Evolutionary conservation across 2,329 filamentous ascomycete species (phyloP).

Genomic region (Ophiocordyceps polyrhachis-furcata): DNA sequence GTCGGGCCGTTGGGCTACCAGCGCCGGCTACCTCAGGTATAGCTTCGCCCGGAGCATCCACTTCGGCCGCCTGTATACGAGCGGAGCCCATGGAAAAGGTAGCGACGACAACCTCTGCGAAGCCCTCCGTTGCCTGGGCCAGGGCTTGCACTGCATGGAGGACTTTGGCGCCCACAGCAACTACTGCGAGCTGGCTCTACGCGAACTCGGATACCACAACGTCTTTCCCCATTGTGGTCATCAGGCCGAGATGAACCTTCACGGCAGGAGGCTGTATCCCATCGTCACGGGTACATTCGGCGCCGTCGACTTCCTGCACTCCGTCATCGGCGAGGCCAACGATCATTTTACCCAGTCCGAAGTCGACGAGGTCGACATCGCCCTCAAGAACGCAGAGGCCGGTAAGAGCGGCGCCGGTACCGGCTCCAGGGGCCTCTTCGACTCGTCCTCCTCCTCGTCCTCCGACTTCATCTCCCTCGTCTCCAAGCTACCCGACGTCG

Average conservation of each 20-base stretch:
- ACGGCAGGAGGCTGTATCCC: conserved; percentile 56
- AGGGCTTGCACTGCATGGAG: conserved; percentile 76
- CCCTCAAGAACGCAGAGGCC: conserved; percentile 49
- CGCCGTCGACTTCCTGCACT: conserved; percentile 85
- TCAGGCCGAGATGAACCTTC: conserved; percentile 48
- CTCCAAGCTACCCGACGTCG: conserved; percentile 54
- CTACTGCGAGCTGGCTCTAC: conserved; percentile 73
- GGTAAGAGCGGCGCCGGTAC: conserved; percentile 18
- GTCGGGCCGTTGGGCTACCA: conserved; percentile 58
- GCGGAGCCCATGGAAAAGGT: conserved; percentile 42
- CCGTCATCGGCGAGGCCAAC: conserved; percentile 55
- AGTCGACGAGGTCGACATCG: conserved; percentile 62
- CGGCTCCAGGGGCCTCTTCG: conserved; percentile 22
- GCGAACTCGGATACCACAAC: conserved; percentile 64
- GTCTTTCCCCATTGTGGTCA: conserved; percentile 79
- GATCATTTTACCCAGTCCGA: conserved; percentile 77
- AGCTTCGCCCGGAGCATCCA: conserved; percentile 60
- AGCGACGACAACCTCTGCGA: conserved; percentile 61
- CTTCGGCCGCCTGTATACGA: conserved; percentile 53
- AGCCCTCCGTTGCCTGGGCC: conserved; percentile 69
- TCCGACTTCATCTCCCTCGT: conserved; percentile 54
- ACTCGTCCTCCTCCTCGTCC: conserved; percentile 17
- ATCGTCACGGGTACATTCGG: conserved; percentile 85
- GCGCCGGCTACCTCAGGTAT: conserved; percentile 54
- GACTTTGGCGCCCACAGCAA: conserved; percentile 95